Base-by-base conservation (phyloP, 73 alveolate species). In the Blepharisma stoltei region DNA sequence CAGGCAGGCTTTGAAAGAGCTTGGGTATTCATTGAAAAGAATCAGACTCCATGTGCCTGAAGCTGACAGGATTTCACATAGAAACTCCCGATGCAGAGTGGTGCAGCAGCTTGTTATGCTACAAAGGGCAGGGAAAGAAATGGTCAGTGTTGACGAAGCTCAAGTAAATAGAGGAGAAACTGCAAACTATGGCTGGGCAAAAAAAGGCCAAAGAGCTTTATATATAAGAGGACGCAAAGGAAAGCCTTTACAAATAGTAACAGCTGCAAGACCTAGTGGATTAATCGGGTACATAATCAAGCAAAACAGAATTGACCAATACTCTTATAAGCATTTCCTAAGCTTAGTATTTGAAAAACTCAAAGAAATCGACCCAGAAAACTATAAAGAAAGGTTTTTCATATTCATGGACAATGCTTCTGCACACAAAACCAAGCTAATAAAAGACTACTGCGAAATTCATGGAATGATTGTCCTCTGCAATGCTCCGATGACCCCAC, bases 401-500 rank as follows among this genome's bases (percentile, higher is more conserved):
- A 52, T 52, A 14, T 52, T 52, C 23, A 52, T 52, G 66, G 66
- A 52, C 23, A 52, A 52, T 4, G 66, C 66, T 52, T 14, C 66
- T 14, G 66, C 66, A 14, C 66, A 52, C 23, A 52, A 52, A 20
- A 52, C n/a, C n/a, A 52, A 52, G 23, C 23, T 52, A 20, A 11
- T 52, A 14, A 52, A 52, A 52, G 66, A 52, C 4, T 52, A 20
- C 27, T 11, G n/a, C 23, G 66, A 52, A 20, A 52, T 52, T 52
- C n/a, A 52, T 52, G 66, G 23, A 52, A 52, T 52, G 23, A 52
- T 20, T 14, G 66, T 52, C n/a, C 66, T 52, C 23, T 52, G 66
- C 23, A 52, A 52, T 52, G 66, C 66, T 11, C 27, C 66, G n/a
- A 52, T 52, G 66, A 52, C 66, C 4, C 66, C 66, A 14, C 66